Conservation (phyloP, 768 basidiomycete species). For the Pleurotus tuber-regium region DNA sequence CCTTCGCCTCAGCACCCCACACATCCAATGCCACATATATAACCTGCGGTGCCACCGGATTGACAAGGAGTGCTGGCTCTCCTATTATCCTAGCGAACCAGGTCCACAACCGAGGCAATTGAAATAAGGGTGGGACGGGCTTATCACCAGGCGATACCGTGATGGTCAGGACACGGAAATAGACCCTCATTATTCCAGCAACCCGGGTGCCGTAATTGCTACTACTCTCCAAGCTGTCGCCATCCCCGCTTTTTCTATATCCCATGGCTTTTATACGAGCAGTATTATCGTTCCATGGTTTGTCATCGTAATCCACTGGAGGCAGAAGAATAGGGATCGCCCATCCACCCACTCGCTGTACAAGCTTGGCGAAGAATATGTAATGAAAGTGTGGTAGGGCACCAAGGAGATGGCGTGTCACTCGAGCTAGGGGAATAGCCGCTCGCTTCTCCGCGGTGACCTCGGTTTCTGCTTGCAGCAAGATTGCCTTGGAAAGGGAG, state of each 20-base stretch:
- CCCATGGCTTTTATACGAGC: constrained; percentile 54
- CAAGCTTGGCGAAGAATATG: constrained; percentile 80
- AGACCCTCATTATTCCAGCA: constrained; percentile 81
- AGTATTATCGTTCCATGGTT: constrained; percentile 38
- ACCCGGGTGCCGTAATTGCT: constrained; percentile 67
- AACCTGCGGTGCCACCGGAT: constrained; percentile 62
- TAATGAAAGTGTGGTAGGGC: constrained; percentile 57
- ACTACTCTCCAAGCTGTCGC: constrained; percentile 45
- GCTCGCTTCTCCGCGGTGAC: constrained; percentile 85
- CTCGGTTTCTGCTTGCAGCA: constrained; percentile 92
- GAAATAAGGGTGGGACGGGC: constrained; percentile 54
- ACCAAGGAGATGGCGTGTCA: constrained; percentile 70
- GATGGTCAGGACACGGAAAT: constrained; percentile 68
- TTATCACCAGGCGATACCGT: constrained; percentile 25
- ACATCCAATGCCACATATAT: constrained; percentile 74
- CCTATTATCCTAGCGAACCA: constrained; percentile 67
- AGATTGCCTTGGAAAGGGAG: constrained; percentile 83
- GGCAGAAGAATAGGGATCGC: constrained; percentile 67
- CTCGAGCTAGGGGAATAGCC: constrained; percentile 78
- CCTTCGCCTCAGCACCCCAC: constrained; percentile 55
- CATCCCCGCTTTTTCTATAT: constrained; percentile 39
- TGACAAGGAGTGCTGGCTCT: constrained; percentile 48
- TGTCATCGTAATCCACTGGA: constrained; percentile 45
- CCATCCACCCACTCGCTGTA: constrained; percentile 90
- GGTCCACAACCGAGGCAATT: constrained; percentile 64